Percentiles rank a stretch among this genome's conserved stretches.
phyloP scores from a whole-genome alignment of 106 monocot genomes.

The Posidonia australis region DNA sequence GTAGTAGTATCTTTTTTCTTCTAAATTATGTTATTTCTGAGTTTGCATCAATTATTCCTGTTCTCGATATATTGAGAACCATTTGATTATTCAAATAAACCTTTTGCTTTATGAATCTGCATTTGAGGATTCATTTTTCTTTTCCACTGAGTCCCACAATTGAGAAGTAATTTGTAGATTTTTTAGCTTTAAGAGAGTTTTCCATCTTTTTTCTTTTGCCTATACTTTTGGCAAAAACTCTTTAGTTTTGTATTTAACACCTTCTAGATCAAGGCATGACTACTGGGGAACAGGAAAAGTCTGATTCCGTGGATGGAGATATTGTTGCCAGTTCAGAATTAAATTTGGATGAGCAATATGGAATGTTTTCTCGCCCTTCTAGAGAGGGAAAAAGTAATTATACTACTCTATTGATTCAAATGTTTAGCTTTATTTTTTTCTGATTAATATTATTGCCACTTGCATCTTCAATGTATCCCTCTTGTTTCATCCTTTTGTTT shows the following conservation, averaged over 20 bases:
- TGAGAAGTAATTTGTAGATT: not conserved
- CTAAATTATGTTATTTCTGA: not conserved
- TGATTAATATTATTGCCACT: too few species aligned
- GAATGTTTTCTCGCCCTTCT: constrained; percentile 17
- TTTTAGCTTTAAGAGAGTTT: not conserved
- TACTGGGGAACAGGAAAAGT: constrained; percentile 19
- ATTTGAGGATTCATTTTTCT: not conserved
- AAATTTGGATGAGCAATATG: constrained; percentile 10
- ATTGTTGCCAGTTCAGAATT: constrained; percentile 20
- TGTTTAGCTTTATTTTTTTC: too few species aligned
- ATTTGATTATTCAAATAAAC: too few species aligned
- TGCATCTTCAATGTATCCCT: too few species aligned
- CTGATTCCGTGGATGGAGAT: constrained; percentile 23
- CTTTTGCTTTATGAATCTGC: constrained; percentile 1
- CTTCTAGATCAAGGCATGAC: constrained; percentile 13
- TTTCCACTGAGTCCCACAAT: not conserved
- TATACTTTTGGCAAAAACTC: not conserved
- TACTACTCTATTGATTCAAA: too few species aligned
- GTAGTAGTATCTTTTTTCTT: constrained; percentile 31
- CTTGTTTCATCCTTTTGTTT: too few species aligned
- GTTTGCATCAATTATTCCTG: not conserved
- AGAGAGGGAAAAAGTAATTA: constrained; percentile 18
- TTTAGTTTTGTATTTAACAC: constrained; percentile 16
- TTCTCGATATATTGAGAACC: not conserved
- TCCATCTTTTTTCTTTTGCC: not conserved